These are phyloP conservation scores for Geranomyces michiganensis DNA, from an alignment of 192 early-diverging fungal genomes.

Conservation along the genomic window DNA sequence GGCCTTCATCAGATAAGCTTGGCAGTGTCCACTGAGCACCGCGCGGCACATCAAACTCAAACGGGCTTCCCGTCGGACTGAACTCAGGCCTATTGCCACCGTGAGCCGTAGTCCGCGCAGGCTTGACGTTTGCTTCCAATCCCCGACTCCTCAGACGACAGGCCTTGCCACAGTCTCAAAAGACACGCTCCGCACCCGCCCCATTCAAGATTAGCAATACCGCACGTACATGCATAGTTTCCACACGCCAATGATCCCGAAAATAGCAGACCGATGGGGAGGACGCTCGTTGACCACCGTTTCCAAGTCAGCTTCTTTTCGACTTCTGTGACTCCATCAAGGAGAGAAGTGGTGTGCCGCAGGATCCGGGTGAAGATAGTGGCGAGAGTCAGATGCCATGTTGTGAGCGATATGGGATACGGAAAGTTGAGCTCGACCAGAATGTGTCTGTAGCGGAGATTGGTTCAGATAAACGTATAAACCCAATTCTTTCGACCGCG, in stretches of 20 bases:
- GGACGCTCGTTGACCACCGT: constrained; percentile 21
- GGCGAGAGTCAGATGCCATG: constrained; percentile 42
- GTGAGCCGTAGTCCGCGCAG: no score
- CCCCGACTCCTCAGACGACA: no score
- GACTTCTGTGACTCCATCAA: constrained; percentile 60
- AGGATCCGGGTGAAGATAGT: constrained; percentile 65
- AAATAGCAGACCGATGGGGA: constrained; percentile 46
- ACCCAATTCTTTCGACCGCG: no score
- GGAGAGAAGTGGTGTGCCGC: constrained; percentile 55
- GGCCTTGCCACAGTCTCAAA: no score
- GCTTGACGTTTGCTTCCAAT: no score
- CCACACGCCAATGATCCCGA: constrained; percentile 31
- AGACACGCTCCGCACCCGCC: no score
- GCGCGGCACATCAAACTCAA: no score
- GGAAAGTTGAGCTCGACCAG: constrained; percentile 30
- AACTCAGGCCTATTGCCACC: no score
- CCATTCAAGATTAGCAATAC: not conserved
- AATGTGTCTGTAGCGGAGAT: constrained; percentile 6
- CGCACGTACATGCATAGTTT: constrained; percentile 38
- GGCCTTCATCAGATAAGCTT: no score
- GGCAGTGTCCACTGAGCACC: no score
- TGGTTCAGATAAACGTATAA: no score
- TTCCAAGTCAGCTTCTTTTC: constrained; percentile 41
- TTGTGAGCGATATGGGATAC: constrained; percentile 44
- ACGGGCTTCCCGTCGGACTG: no score